These are phyloP conservation scores for Biscogniauxia marginata DNA, from an alignment of 2,329 filamentous ascomycete species.

Conservation along the genomic window DNA sequence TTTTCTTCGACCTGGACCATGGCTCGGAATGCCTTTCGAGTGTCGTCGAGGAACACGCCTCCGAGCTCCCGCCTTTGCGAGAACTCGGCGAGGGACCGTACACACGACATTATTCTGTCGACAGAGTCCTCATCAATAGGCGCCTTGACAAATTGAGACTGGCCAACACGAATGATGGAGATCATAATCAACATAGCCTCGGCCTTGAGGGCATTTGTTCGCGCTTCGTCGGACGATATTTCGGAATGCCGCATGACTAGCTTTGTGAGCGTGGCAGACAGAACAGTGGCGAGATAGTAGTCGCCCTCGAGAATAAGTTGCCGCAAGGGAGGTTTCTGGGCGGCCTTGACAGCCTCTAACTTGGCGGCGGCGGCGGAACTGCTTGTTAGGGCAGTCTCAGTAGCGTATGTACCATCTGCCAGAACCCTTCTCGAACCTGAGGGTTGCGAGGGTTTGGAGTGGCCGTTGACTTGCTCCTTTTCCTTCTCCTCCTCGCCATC, in stretches of 20 bases:
- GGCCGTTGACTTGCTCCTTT: constrained; percentile 72
- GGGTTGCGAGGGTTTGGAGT: constrained; percentile 71
- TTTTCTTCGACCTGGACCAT: constrained; percentile 98
- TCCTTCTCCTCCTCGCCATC: constrained; percentile 64
- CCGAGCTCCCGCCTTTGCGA: constrained; percentile 86
- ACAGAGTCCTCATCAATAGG: constrained; percentile 97
- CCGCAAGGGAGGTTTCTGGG: constrained; percentile 90
- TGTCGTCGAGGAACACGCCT: constrained; percentile 90
- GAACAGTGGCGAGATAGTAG: constrained; percentile 90
- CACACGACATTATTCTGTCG: constrained; percentile 98
- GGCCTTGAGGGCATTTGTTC: constrained; percentile 90
- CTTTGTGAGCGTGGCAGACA: constrained; percentile 95
- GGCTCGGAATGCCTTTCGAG: constrained; percentile 88
- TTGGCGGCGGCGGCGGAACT: constrained; percentile 86
- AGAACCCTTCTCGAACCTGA: constrained; percentile 88
- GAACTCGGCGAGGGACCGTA: constrained; percentile 89
- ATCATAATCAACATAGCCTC: constrained; percentile 99
- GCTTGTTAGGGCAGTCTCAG: constrained; percentile 92
- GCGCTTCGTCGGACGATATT: constrained; percentile 79
- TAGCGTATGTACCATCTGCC: constrained; percentile 95
- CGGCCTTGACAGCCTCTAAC: constrained; percentile 93
- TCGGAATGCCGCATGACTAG: constrained; percentile 96
- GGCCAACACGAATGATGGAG: constrained; percentile 93
- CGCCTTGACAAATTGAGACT: constrained; percentile 98
- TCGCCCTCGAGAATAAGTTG: constrained; percentile 96